Conservation (phyloP, 306 rosid genomes). For the Oemleria cerasiformis region DNA sequence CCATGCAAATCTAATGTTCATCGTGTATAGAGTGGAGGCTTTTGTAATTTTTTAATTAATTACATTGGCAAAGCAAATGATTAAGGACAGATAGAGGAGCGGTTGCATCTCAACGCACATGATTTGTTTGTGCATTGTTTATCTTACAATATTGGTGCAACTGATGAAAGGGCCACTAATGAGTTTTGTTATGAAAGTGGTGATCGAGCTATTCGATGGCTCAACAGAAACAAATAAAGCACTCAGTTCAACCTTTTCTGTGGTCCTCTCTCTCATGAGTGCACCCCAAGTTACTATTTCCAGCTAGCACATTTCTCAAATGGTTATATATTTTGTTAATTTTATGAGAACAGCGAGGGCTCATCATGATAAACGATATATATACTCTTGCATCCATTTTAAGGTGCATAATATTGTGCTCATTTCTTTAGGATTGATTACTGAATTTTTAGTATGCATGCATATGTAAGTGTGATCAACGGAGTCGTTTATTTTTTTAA, state of each 20-base stretch:
- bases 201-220: not conserved
- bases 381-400: too few relatives aligned
- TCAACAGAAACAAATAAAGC: not conserved
- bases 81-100: not conserved
- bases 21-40: not conserved
- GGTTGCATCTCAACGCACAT: not conserved
- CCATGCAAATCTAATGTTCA: not conserved
- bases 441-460: too few relatives aligned
- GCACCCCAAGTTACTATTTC: not conserved
- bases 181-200: too few relatives aligned
- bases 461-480: too few relatives aligned
- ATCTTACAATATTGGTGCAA: too few relatives aligned
- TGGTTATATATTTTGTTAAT: not conserved
- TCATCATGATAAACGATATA: too few relatives aligned
- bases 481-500: too few relatives aligned
- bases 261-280: not conserved
- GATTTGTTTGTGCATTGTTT: too few relatives aligned
- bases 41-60: not conserved
- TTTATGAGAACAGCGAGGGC: too few relatives aligned
- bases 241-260: too few relatives aligned
- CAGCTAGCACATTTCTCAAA: not conserved
- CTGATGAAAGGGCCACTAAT: not conserved
- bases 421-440: too few relatives aligned
- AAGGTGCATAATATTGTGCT: too few relatives aligned
- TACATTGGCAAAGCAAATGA: not conserved